Conservation (phyloP, 2,329 filamentous ascomycete species). For the Penicillium hordei region DNA sequence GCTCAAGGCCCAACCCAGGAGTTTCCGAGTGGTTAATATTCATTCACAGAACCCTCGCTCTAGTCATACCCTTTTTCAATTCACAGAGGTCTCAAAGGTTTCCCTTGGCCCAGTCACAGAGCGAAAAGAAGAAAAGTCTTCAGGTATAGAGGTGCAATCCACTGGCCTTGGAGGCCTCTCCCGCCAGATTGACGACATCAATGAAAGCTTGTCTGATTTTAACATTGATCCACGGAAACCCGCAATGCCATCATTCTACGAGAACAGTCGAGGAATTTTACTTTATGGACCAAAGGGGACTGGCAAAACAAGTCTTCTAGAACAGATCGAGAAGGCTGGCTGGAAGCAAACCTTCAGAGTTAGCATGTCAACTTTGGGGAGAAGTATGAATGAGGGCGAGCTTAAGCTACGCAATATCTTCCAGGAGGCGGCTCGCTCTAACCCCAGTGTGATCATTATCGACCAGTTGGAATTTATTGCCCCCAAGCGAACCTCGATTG, state of each 20-base stretch:
- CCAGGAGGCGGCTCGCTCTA: conserved; percentile 63
- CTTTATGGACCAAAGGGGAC: conserved; percentile 81
- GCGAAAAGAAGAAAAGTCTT: conserved; percentile 12
- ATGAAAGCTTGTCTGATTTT: conserved; percentile 63
- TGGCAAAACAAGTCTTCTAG: conserved; percentile 75
- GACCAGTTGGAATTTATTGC: conserved; percentile 74
- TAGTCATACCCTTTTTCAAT: conserved; percentile 37
- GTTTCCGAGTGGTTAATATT: conserved; percentile 63
- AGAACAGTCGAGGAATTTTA: conserved; percentile 60
- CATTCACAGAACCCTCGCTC: conserved; percentile 44
- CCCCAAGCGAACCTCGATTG: conserved; percentile 55
- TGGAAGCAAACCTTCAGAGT: conserved; percentile 68
- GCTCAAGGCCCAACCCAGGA: conserved; percentile 57
- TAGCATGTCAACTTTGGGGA: conserved; percentile 35
- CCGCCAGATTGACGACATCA: conserved; percentile 64
- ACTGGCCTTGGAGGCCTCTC: conserved; percentile 67
- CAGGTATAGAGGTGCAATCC: conserved; percentile 33
- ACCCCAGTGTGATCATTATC: conserved; percentile 76
- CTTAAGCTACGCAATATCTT: conserved; percentile 67
- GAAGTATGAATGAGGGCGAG: conserved; percentile 45
- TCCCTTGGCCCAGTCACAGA: conserved; percentile 31
- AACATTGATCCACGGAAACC: conserved; percentile 34
- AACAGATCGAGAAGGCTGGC: conserved; percentile 63
- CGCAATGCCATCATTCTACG: conserved; percentile 44
- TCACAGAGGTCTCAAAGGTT: conserved; percentile 35